Percentiles rank a stretch among this genome's conserved stretches.
phyloP scores from a whole-genome alignment of 352 stramenopile genomes.

The Hyaloperonospora arabidopsidis region DNA sequence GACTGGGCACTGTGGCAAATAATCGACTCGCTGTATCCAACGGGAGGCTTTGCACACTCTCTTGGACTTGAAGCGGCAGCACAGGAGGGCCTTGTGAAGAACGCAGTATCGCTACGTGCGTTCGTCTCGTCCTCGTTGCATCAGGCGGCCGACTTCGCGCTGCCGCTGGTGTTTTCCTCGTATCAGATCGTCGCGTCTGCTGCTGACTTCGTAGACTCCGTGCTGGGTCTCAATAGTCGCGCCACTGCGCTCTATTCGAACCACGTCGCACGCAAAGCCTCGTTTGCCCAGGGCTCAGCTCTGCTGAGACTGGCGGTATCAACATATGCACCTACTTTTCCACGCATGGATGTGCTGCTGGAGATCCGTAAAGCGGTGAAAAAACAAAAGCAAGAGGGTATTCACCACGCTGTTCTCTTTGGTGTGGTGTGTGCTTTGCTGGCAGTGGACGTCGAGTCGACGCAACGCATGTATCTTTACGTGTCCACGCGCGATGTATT shows the following conservation, averaged over 20 bases:
- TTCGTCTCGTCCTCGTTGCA: conserved; percentile 61
- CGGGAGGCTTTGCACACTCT: conserved; percentile 77
- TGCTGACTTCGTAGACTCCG: conserved; percentile 28
- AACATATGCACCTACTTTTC: conserved; percentile 31
- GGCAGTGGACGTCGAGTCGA: conserved; percentile 30
- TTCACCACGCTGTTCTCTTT: conserved; percentile 70
- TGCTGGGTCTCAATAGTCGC: conserved; percentile 44
- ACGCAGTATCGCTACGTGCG: conserved; percentile 32
- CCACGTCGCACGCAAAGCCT: conserved; percentile 73
- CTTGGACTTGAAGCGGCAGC: conserved; percentile 66
- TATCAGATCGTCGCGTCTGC: conserved; percentile 23
- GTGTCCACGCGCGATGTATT: conserved; percentile 62
- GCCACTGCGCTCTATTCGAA: conserved; percentile 63
- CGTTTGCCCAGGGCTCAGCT: conserved; percentile 58
- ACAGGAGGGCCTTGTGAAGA: conserved; percentile 52
- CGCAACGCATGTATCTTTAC: conserved; percentile 79
- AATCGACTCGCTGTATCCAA: conserved; percentile 77
- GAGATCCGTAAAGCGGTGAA: conserved; percentile 45
- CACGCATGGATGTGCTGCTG: conserved; percentile 34
- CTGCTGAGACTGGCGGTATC: conserved; percentile 60
- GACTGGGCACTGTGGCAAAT: conserved; percentile 74
- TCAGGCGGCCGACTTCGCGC: conserved; percentile 63
- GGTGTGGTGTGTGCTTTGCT: conserved; percentile 55
- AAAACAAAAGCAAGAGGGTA: conserved; percentile 35
- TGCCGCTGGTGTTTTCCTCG: conserved; percentile 60